phyloP scores from a whole-genome alignment of 2,329 filamentous ascomycete genomes.

The Leptographium procerum region DNA sequence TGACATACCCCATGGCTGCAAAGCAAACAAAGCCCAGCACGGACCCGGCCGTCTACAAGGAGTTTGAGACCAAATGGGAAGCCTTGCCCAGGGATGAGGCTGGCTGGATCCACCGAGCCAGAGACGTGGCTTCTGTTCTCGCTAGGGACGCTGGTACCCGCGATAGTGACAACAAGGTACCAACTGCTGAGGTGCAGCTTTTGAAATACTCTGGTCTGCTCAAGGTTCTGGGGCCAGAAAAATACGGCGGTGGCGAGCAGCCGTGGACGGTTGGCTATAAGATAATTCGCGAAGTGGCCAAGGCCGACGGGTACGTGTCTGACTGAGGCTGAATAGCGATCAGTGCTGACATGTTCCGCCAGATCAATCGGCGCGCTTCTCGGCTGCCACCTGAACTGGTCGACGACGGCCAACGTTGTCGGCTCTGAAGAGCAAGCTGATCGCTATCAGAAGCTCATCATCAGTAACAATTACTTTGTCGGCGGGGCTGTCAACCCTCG shows the following conservation, averaged over 20 bases:
- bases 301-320: conserved; percentile 52
- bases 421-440: conserved; percentile 50
- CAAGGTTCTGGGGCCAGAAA: conserved; percentile 25
- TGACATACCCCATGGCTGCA: neutral
- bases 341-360: no score
- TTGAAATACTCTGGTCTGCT: conserved; percentile 29
- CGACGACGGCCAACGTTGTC: conserved; percentile 47
- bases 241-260: conserved; percentile 32
- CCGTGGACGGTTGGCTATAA: conserved; percentile 42
- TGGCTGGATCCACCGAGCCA: conserved; percentile 27
- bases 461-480: conserved; percentile 54
- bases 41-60: conserved; percentile 26
- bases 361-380: conserved; percentile 56
- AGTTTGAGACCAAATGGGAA: conserved; percentile 25
- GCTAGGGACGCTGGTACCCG: conserved; percentile 21
- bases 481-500: conserved; percentile 56
- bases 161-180: conserved; percentile 28
- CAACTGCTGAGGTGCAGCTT: conserved; percentile 26
- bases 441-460: conserved; percentile 42
- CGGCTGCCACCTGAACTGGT: conserved; percentile 55
- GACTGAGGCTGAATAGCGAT: no score
- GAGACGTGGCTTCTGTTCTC: conserved; percentile 25
- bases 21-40: conserved; percentile 12
- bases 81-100: conserved; percentile 19
- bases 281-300: conserved; percentile 50